phyloP scores from a whole-genome alignment of 164 flowering plant species.

The Cinnamomum micranthum region DNA sequence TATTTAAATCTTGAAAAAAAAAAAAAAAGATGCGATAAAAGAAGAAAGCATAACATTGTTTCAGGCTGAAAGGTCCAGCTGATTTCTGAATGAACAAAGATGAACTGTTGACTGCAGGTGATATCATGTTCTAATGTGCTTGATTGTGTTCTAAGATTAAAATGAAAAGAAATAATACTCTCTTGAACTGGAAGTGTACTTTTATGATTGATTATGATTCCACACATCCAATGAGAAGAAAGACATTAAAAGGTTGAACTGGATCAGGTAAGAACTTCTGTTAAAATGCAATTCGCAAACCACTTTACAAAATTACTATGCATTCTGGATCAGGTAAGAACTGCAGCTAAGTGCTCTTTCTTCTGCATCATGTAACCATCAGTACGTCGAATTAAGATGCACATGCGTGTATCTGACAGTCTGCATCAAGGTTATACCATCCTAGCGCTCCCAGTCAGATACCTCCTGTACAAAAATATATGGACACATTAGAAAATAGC shows the following conservation, averaged over 20 bases:
- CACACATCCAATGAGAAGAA: not conserved
- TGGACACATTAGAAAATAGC: not conserved
- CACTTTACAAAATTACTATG: not conserved
- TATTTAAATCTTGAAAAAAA: too few species aligned
- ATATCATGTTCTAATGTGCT: not conserved
- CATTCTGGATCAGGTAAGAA: not conserved
- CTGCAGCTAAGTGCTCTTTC: not conserved
- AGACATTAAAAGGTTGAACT: too few species aligned
- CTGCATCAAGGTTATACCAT: not conserved
- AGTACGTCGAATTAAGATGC: not conserved
- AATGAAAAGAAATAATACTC: not conserved
- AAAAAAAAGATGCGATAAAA: too few species aligned
- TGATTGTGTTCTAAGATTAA: not conserved
- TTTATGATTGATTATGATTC: not conserved
- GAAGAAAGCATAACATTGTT: too few species aligned
- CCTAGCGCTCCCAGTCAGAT: conserved; percentile 7
- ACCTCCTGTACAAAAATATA: not conserved
- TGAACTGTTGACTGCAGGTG: not conserved
- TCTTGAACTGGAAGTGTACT: too few species aligned
- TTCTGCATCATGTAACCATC: not conserved
- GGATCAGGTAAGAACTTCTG: too few species aligned
- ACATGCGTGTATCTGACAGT: not conserved
- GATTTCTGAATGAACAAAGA: too few species aligned
- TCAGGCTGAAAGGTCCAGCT: too few species aligned
- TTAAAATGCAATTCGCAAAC: not conserved